phyloP scores from a whole-genome alignment of 805 yeast genomes.

The Candida montana region DNA sequence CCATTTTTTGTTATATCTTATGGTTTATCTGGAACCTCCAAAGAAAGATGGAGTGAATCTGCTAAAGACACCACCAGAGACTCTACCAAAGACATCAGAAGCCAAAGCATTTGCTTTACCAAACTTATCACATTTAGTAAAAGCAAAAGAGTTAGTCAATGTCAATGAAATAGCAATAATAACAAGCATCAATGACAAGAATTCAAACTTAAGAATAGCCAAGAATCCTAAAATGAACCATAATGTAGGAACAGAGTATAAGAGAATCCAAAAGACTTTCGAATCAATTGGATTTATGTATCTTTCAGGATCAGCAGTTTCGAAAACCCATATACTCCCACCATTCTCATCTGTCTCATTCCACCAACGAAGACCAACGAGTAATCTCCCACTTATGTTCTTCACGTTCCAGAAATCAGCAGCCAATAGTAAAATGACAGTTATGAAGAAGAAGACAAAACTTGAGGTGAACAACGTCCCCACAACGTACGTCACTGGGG shows the following conservation, averaged over 20 bases:
- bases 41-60: slow-evolving; percentile 37
- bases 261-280: slow-evolving; percentile 76
- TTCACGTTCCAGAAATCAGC: slow-evolving; percentile 94
- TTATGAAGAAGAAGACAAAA: slow-evolving; percentile 72
- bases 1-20: no score
- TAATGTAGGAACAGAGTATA: slow-evolving; percentile 67
- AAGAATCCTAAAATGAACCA: slow-evolving; percentile 75
- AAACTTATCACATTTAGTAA: slow-evolving; percentile 87
- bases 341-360: slow-evolving; percentile 64
- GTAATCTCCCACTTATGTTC: slow-evolving; percentile 81
- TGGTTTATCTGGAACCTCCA: not conserved
- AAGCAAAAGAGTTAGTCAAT: slow-evolving; percentile 81
- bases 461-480: slow-evolving; percentile 64
- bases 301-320: slow-evolving; percentile 68
- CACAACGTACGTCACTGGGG: slow-evolving; percentile 61
- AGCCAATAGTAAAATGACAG: slow-evolving; percentile 68
- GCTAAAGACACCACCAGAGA: slow-evolving; percentile 40
- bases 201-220: slow-evolving; percentile 73
- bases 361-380: slow-evolving; percentile 97
- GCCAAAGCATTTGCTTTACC: slow-evolving; percentile 75
- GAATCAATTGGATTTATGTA: slow-evolving; percentile 88
- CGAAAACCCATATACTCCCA: slow-evolving; percentile 70
- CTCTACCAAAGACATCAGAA: slow-evolving; percentile 46
- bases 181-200: slow-evolving; percentile 59
- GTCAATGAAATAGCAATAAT: slow-evolving; percentile 67